Conservation (phyloP, 495 filamentous ascomycete genomes). For the Penicillium psychrofluorescens region DNA sequence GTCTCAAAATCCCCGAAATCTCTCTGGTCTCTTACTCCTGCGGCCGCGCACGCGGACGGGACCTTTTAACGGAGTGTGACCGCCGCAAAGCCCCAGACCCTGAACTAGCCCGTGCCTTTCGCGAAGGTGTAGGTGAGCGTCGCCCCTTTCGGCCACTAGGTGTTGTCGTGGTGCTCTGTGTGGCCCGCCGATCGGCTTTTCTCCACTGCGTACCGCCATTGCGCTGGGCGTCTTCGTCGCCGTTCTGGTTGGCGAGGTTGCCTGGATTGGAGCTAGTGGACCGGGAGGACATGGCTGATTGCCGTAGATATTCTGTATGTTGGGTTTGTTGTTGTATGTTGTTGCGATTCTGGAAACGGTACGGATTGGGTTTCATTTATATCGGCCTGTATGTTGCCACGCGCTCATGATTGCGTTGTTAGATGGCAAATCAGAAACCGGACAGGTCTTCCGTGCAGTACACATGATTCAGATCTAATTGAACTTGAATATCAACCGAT, state of each 20-base stretch:
- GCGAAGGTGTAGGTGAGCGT: slow-evolving; percentile 12
- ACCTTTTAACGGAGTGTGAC: slow-evolving; percentile 1
- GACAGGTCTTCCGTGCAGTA: not conserved
- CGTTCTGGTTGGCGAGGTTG: not conserved
- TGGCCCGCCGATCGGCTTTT: not conserved
- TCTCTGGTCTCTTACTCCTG: not conserved
- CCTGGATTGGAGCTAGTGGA: too few species aligned
- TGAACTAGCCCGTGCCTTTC: slow-evolving; percentile 5
- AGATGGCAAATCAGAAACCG: not conserved
- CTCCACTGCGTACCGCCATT: not conserved
- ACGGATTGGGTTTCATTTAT: not conserved
- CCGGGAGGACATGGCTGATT: too few species aligned
- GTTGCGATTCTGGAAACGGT: not conserved
- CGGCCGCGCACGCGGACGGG: slow-evolving; percentile 1
- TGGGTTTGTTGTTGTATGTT: not conserved
- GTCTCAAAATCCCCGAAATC: not conserved
- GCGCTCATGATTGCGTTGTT: not conserved
- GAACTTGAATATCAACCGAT: too few species aligned
- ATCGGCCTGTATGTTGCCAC: not conserved
- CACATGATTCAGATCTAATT: too few species aligned
- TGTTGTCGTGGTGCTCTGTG: not conserved
- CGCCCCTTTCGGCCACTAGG: slow-evolving; percentile 1
- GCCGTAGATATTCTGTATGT: too few species aligned
- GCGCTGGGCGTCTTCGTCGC: slow-evolving; percentile 2
- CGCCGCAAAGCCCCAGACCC: slow-evolving; percentile 13